These are phyloP conservation scores for Colletotrichum somersetense DNA, from an alignment of 2,329 filamentous ascomycete genomes.

Conservation along the genomic window DNA sequence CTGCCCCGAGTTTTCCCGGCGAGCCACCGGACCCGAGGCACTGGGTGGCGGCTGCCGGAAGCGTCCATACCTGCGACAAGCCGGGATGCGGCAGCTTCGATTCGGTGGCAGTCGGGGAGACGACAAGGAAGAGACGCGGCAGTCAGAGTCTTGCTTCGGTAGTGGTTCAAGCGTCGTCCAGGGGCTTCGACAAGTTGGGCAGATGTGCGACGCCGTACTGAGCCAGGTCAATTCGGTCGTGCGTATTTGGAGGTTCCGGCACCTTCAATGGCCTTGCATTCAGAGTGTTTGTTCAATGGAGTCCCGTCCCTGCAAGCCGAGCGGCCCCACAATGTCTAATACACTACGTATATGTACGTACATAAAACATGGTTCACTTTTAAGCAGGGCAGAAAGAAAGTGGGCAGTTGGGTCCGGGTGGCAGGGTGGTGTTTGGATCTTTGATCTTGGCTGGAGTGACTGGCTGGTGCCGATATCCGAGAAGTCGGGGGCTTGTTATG, in stretches of 20 bases:
- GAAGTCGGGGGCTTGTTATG: constrained; percentile 10
- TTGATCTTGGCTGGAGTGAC: constrained; percentile 2
- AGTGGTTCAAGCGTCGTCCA: not conserved
- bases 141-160: not conserved
- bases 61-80: too few relatives aligned
- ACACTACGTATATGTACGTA: too few relatives aligned
- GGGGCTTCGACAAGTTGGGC: not conserved
- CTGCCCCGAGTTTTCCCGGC: too few relatives aligned
- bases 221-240: not conserved
- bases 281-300: constrained; percentile 10
- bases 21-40: too few relatives aligned
- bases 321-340: not conserved
- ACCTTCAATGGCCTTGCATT: not conserved
- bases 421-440: constrained; percentile 3
- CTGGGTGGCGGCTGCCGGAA: too few relatives aligned
- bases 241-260: not conserved
- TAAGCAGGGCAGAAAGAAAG: not conserved
- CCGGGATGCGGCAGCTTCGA: not conserved
- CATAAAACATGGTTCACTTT: not conserved
- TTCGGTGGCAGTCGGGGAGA: too few relatives aligned
- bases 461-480: constrained; percentile 35
- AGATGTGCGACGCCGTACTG: not conserved
- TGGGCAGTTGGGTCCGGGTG: not conserved
- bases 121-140: not conserved
- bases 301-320: not conserved